These are phyloP conservation scores for Tylopilus plumbeoviolaceoides DNA, from an alignment of 768 basidiomycete genomes.

Conservation along the genomic window DNA sequence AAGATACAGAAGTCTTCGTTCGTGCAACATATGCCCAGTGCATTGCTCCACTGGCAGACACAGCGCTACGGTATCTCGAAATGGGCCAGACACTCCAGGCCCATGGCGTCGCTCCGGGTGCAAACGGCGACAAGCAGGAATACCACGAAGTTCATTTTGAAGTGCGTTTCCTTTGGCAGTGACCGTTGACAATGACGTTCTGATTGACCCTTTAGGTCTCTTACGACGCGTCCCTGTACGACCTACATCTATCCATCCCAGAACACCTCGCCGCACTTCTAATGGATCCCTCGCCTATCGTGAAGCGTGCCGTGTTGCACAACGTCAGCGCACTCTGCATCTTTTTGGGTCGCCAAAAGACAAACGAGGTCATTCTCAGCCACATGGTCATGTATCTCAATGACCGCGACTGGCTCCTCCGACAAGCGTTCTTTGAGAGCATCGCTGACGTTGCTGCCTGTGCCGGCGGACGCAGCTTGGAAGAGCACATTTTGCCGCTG, in stretches of 20 bases:
- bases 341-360: constrained; percentile 88
- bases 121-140: constrained; percentile 52
- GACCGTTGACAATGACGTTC: background rate
- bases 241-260: constrained; percentile 80
- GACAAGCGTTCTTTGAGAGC: constrained; percentile 91
- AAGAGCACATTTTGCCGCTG: constrained; percentile 95
- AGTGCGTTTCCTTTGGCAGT: constrained; percentile 36
- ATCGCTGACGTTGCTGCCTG: constrained; percentile 95
- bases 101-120: constrained; percentile 55
- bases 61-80: constrained; percentile 83
- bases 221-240: constrained; percentile 82
- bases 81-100: constrained; percentile 90
- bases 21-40: constrained; percentile 82
- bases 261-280: constrained; percentile 85
- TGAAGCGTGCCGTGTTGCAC: constrained; percentile 86
- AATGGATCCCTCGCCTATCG: constrained; percentile 83
- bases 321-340: constrained; percentile 88
- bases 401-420: constrained; percentile 88
- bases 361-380: constrained; percentile 91
- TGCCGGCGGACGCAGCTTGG: constrained; percentile 85
- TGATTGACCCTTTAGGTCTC: constrained; percentile 57
- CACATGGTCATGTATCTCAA: constrained; percentile 84
- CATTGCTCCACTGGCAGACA: constrained; percentile 80
- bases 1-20: constrained; percentile 82
- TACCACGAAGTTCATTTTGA: constrained; percentile 80